Conservation (phyloP, 2,329 filamentous ascomycete genomes). For the Botrytis medusae region DNA sequence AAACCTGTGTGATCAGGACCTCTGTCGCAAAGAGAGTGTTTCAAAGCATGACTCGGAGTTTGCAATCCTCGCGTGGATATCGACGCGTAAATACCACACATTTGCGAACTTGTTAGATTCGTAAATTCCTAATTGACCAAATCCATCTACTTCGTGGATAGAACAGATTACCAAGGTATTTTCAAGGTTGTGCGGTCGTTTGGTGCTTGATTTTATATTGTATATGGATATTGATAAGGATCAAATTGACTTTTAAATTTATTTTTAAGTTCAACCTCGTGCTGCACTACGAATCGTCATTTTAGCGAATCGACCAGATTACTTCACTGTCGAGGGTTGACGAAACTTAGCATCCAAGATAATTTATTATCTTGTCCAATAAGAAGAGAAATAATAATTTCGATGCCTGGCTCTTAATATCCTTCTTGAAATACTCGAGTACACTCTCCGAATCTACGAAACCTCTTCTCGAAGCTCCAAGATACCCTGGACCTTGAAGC, state of each 20-base stretch:
- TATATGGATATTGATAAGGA: not conserved
- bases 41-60: slow-evolving; percentile 43
- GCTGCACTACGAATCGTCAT: slow-evolving; percentile 14
- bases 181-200: slow-evolving; percentile 9
- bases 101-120: not conserved
- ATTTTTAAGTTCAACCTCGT: not conserved
- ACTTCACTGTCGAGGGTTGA: slow-evolving; percentile 7
- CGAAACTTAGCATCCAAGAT: slow-evolving; percentile 1
- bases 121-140: not conserved
- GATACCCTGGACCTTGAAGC: slow-evolving; percentile 17
- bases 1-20: slow-evolving; percentile 60
- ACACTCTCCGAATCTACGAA: not conserved
- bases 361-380: slow-evolving; percentile 2
- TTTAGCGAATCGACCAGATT: slow-evolving; percentile 23
- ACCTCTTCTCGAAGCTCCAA: slow-evolving; percentile 9
- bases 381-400: not conserved
- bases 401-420: not conserved
- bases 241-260: slow-evolving; percentile 8
- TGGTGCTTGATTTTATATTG: not conserved
- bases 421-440: not conserved
- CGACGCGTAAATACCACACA: slow-evolving; percentile 62
- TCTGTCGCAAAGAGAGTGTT: slow-evolving; percentile 51
- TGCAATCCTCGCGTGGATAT: slow-evolving; percentile 44
- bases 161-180: not conserved
- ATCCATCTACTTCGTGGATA: slow-evolving; percentile 3